Conservation (phyloP, 495 filamentous ascomycete species). For the Cladorrhinum samala region DNA sequence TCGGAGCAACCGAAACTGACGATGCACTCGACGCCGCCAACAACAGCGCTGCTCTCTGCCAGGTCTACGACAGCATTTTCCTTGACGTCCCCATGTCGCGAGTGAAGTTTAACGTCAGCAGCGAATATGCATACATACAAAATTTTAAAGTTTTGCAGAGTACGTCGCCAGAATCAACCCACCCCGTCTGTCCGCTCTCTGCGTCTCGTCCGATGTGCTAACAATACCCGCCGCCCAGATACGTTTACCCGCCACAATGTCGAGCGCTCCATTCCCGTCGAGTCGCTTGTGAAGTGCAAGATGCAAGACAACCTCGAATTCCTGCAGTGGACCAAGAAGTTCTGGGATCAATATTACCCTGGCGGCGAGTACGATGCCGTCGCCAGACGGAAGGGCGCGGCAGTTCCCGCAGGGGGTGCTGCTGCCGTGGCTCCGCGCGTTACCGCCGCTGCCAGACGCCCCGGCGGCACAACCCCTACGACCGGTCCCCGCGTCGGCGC, state of each 20-base stretch:
- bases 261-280: conserved; percentile 81
- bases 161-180: conserved; percentile 39
- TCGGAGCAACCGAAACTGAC: conserved; percentile 17
- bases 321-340: conserved; percentile 90
- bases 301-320: conserved; percentile 99
- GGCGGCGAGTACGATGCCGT: conserved; percentile 94
- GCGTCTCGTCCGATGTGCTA: conserved; percentile 10
- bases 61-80: conserved; percentile 96
- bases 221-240: conserved; percentile 43
- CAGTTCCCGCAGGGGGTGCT: conserved; percentile 41
- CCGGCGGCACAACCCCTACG: conserved; percentile 70
- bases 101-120: conserved; percentile 97
- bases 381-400: conserved; percentile 70
- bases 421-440: conserved; percentile 40
- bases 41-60: conserved; percentile 84
- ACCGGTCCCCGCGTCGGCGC: conserved; percentile 47
- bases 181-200: background rate
- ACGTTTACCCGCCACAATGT: conserved; percentile 77
- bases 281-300: conserved; percentile 89
- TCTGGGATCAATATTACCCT: conserved; percentile 97
- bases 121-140: conserved; percentile 93
- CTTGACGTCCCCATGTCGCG: conserved; percentile 92
- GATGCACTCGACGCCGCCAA: background rate
- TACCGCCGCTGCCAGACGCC: conserved; percentile 37
- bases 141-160: conserved; percentile 97